phyloP scores from a whole-genome alignment of 2,329 filamentous ascomycete genomes.

The Ceratocystis colombiana region DNA sequence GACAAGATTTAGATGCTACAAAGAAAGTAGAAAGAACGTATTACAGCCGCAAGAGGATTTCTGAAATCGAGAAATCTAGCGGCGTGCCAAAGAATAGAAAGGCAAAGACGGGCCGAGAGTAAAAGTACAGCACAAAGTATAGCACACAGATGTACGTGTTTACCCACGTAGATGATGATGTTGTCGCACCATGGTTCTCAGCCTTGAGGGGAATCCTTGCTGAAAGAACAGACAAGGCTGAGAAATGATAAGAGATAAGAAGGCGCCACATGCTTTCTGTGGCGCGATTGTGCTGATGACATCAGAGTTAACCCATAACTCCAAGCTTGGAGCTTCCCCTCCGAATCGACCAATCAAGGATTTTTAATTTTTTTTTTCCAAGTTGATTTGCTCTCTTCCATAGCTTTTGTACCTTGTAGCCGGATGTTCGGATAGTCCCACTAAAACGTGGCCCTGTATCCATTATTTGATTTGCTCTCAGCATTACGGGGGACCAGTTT shows the following conservation, averaged over 20 bases:
- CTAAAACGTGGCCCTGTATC: not conserved
- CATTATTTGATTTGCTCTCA: not conserved
- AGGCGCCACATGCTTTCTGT: not conserved
- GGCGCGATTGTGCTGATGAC: not conserved
- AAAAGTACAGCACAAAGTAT: too few species aligned
- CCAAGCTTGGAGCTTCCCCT: not conserved
- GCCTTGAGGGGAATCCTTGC: too few species aligned
- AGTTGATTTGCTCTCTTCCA: not conserved
- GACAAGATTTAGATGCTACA: not conserved
- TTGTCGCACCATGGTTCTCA: not conserved
- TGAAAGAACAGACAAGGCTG: not conserved
- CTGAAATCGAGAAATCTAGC: not conserved
- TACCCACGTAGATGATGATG: too few species aligned
- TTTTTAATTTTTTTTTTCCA: not conserved
- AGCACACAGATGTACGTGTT: too few species aligned
- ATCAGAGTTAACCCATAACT: conserved; percentile 4
- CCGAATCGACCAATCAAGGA: not conserved
- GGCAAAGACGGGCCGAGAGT: too few species aligned
- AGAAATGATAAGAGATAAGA: not conserved
- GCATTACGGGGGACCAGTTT: not conserved
- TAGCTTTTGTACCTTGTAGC: not conserved
- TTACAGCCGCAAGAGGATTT: not conserved
- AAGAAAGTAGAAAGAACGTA: not conserved
- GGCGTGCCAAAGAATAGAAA: too few species aligned
- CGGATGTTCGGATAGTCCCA: not conserved